Conservation (phyloP, 73 alveolate species). For the Durusdinium trenchii region DNA sequence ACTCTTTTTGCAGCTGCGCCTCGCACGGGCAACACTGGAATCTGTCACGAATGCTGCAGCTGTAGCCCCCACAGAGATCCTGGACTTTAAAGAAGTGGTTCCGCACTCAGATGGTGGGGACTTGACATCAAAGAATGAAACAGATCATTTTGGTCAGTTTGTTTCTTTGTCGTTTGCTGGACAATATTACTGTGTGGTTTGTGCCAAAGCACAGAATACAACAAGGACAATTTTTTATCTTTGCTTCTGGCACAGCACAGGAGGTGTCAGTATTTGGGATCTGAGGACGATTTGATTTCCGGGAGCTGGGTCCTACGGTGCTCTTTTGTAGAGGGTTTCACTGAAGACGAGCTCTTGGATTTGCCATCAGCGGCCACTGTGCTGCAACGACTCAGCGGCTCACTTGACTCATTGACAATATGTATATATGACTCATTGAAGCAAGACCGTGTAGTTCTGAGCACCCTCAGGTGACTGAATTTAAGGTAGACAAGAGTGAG, state of each 20-base stretch:
- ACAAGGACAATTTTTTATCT: too few species aligned
- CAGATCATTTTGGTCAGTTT: too few species aligned
- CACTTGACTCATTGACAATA: background rate
- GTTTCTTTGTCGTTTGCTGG: too few species aligned
- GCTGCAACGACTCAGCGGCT: background rate
- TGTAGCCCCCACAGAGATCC: constrained; percentile 88
- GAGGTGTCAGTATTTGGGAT: background rate
- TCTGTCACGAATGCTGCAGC: constrained; percentile 39
- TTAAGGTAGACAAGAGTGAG: constrained; percentile 71
- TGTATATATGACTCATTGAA: background rate
- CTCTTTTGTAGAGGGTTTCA: constrained; percentile 77
- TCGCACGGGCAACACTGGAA: constrained; percentile 27
- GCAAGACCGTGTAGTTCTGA: background rate
- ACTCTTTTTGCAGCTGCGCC: constrained; percentile 70
- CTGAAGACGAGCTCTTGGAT: constrained; percentile 10
- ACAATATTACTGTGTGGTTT: too few species aligned
- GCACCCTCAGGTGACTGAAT: constrained; percentile 61
- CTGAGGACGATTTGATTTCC: constrained; percentile 4
- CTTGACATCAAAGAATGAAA: too few species aligned
- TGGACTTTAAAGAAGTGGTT: constrained; percentile 64
- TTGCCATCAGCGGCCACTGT: background rate
- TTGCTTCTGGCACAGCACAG: background rate
- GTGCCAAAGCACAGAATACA: too few species aligned
- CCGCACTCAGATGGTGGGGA: too few species aligned
- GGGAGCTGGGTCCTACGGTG: constrained; percentile 76